Conservation (phyloP, 768 basidiomycete species). For the Tricholoma sp. region DNA sequence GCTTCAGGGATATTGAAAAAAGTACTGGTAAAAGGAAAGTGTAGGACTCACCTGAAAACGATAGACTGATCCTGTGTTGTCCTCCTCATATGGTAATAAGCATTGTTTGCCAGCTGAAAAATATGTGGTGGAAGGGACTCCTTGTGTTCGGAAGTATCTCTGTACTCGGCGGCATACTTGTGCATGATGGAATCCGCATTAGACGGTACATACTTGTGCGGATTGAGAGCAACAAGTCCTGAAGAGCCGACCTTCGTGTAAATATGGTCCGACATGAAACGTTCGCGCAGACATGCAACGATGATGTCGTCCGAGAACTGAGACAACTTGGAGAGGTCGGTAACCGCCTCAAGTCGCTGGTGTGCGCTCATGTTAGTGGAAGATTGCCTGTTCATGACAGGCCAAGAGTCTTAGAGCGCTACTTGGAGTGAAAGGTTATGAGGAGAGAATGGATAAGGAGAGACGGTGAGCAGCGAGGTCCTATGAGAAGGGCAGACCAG, state of each 20-base stretch:
- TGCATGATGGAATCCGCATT: constrained; percentile 83
- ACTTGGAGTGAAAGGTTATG: not conserved
- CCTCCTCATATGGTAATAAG: constrained; percentile 94
- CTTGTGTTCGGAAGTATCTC: constrained; percentile 64
- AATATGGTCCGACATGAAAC: constrained; percentile 79
- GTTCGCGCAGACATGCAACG: constrained; percentile 79
- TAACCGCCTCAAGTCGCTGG: constrained; percentile 67
- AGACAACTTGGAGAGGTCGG: constrained; percentile 64
- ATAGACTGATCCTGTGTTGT: constrained; percentile 93
- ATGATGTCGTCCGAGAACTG: constrained; percentile 78
- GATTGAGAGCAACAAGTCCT: constrained; percentile 82
- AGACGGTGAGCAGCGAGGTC: not conserved
- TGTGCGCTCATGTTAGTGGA: constrained; percentile 41
- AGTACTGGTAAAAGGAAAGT: not conserved
- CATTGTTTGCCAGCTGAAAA: constrained; percentile 86
- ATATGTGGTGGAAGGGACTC: constrained; percentile 75
- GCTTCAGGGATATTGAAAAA: constrained; percentile 34
- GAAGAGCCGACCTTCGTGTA: constrained; percentile 74
- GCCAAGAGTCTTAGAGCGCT: not conserved
- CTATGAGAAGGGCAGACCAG: not conserved
- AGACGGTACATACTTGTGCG: constrained; percentile 82
- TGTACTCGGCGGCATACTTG: constrained; percentile 84
- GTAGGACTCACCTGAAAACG: constrained; percentile 63
- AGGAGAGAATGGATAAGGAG: not conserved
- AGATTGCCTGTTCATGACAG: constrained; percentile 29